Conservation (phyloP, 176 grass and related monocot genomes). For the Avena atlantica region DNA sequence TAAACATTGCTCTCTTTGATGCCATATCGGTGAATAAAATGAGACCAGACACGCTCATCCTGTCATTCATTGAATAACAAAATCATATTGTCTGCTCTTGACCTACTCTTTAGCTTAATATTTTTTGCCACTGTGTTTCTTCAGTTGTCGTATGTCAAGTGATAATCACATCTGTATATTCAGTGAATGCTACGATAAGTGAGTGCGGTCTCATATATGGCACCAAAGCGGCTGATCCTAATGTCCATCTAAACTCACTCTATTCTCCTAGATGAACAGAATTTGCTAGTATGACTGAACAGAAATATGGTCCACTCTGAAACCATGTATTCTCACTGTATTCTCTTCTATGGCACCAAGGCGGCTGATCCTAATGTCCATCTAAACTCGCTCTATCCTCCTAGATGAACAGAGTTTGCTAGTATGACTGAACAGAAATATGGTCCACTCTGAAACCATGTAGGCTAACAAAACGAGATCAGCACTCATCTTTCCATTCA, state of each 20-base stretch:
- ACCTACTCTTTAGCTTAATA: background rate
- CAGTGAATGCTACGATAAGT: background rate
- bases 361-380: background rate
- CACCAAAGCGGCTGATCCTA: background rate
- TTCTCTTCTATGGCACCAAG: background rate
- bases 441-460: background rate
- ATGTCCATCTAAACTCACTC: background rate
- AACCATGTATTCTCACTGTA: background rate
- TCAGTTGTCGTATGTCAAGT: background rate
- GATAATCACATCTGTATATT: background rate
- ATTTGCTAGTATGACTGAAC: background rate
- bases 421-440: background rate
- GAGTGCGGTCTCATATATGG: background rate
- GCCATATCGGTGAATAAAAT: background rate
- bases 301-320: background rate
- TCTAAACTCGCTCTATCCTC: background rate
- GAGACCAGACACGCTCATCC: background rate
- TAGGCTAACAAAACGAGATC: too few relatives aligned
- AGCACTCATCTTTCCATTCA: background rate
- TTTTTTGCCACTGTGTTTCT: background rate
- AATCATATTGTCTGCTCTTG: background rate
- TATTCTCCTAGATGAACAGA: background rate
- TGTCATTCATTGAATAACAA: background rate
- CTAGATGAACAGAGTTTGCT: background rate
- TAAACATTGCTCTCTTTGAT: background rate